Conservation (phyloP, 441 rosid genomes). For the Adansonia gregorii region DNA sequence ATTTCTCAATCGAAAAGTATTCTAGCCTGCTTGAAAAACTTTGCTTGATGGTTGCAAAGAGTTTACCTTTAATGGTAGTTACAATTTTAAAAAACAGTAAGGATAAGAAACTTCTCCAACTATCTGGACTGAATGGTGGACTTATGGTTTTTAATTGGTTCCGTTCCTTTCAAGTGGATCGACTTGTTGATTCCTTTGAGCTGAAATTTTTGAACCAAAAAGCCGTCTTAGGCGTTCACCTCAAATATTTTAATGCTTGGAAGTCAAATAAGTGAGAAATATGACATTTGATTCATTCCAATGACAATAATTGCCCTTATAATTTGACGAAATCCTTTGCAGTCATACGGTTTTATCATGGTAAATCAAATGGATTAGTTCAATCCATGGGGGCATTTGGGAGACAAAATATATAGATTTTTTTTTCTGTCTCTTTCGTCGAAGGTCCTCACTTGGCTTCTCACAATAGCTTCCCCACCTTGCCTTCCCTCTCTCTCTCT, state of each 20-base stretch:
- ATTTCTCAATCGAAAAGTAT: too few species aligned
- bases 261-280: neutral
- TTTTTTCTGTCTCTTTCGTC: neutral
- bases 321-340: neutral
- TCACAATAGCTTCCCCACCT: neutral
- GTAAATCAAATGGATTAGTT: neutral
- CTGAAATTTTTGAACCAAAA: too few species aligned
- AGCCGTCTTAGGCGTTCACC: too few species aligned
- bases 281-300: neutral
- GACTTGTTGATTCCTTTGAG: neutral
- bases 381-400: constrained; percentile 11
- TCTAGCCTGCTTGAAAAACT: too few species aligned
- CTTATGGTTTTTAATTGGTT: neutral
- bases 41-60: too few species aligned
- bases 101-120: neutral
- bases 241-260: neutral
- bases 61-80: too few species aligned
- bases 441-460: neutral
- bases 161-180: neutral
- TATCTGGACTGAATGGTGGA: neutral
- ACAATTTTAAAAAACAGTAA: neutral
- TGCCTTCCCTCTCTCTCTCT: neutral
- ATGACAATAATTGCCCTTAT: constrained; percentile 14
- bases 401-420: neutral
- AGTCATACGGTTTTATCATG: neutral